A percentile compares a stretch with the other conserved stretches of the same genome.
Conservation (phyloP, 2,329 filamentous ascomycete species). For the Talaromyces atroroseus region DNA sequence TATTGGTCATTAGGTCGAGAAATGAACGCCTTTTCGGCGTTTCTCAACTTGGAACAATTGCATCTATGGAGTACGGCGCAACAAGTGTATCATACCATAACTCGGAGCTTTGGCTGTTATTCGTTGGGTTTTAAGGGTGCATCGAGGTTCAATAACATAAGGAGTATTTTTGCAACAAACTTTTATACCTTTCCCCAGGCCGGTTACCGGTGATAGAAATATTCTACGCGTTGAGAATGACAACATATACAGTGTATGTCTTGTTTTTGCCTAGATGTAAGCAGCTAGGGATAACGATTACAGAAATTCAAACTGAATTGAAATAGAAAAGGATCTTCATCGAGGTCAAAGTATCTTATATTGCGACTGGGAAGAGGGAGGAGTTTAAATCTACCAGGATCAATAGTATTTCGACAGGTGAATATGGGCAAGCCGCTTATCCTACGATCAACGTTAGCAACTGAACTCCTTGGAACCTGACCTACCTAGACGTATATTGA, state of each 20-base stretch:
- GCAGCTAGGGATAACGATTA: neutral
- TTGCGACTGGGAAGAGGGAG: neutral
- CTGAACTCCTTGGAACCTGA: neutral
- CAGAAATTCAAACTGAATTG: neutral
- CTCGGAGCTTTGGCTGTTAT: neutral
- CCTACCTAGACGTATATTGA: slow-evolving; percentile 3
- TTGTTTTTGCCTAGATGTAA: no score
- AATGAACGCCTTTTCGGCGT: neutral
- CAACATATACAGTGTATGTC: no score
- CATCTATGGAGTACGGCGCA: slow-evolving; percentile 20
- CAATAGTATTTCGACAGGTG: no score
- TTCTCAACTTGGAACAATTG: slow-evolving; percentile 15
- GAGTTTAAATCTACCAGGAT: no score
- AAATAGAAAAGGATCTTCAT: neutral
- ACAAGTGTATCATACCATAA: neutral
- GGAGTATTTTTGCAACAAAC: neutral
- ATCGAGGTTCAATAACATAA: neutral
- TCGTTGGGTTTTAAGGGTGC: neutral
- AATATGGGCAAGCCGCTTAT: slow-evolving; percentile 8
- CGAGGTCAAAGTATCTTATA: neutral
- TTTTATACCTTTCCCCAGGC: neutral
- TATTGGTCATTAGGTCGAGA: neutral
- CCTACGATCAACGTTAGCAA: slow-evolving; percentile 11
- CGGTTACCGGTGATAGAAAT: neutral
- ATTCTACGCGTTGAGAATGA: no score